Conservation (phyloP, 2,329 filamentous ascomycete species). For the Cytospora piceae region DNA sequence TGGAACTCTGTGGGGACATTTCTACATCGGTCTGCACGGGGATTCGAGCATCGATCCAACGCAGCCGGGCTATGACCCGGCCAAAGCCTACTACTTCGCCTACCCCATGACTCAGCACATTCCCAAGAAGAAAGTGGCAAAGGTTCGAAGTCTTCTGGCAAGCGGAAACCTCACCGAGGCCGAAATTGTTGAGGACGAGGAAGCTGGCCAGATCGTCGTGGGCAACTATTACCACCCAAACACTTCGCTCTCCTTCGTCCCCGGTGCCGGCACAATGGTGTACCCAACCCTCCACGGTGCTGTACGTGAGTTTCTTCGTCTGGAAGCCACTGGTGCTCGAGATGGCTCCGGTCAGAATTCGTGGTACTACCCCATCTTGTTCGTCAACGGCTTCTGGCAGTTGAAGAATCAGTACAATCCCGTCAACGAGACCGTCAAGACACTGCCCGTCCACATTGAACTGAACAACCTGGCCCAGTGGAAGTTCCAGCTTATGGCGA, state of each 20-base stretch:
- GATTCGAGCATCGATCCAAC: slow-evolving; percentile 72
- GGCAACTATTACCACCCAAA: slow-evolving; percentile 95
- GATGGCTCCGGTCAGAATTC: slow-evolving; percentile 84
- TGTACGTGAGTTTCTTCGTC: slow-evolving; percentile 73
- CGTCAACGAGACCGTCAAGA: slow-evolving; percentile 85
- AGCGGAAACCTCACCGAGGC: slow-evolving; percentile 48
- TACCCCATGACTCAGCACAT: slow-evolving; percentile 88
- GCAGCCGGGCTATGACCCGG: slow-evolving; percentile 70
- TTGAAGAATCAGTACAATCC: slow-evolving; percentile 87
- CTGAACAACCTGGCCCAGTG: slow-evolving; percentile 81
- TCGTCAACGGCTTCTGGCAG: slow-evolving; percentile 97
- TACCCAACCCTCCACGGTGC: slow-evolving; percentile 73
- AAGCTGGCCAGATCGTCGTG: slow-evolving; percentile 66
- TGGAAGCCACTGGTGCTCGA: slow-evolving; percentile 80
- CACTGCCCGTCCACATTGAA: slow-evolving; percentile 80
- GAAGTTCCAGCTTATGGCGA: slow-evolving; percentile 87
- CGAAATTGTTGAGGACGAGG: slow-evolving; percentile 55
- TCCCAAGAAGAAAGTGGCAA: slow-evolving; percentile 84
- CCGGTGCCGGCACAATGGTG: slow-evolving; percentile 72
- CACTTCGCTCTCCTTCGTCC: slow-evolving; percentile 85
- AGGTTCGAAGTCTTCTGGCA: slow-evolving; percentile 85
- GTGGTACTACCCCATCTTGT: slow-evolving; percentile 92
- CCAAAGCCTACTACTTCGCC: slow-evolving; percentile 79
- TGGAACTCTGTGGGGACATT: slow-evolving; percentile 92
- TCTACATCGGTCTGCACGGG: slow-evolving; percentile 81